Conservation (phyloP, 2,329 filamentous ascomycete species). For the Pyricularia pennisetigena region DNA sequence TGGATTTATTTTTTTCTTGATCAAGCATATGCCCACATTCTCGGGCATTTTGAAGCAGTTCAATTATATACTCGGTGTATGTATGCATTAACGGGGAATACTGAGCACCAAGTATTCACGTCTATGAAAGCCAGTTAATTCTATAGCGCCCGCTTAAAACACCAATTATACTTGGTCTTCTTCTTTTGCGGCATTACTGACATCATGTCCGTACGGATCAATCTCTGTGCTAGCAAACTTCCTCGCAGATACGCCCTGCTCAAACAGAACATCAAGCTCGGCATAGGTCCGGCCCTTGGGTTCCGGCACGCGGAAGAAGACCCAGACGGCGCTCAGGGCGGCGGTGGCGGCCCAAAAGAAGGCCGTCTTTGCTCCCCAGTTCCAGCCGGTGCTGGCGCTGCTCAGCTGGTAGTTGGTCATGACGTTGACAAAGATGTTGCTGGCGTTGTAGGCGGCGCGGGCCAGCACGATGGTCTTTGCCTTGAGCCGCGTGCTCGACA, state of each 20-base stretch:
- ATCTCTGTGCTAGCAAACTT: conserved; percentile 7
- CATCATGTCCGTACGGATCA: not conserved
- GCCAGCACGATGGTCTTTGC: conserved; percentile 35
- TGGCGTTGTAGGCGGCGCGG: conserved; percentile 31
- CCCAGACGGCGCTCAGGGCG: conserved; percentile 34
- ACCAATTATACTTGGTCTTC: not conserved
- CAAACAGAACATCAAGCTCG: conserved; percentile 10
- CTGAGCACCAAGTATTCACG: not conserved
- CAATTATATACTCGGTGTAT: no score
- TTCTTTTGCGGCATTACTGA: not conserved
- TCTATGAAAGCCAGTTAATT: not conserved
- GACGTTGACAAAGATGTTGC: conserved; percentile 29
- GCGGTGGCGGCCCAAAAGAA: conserved; percentile 33
- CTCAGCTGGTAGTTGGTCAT: conserved; percentile 27
- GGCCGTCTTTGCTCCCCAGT: conserved; percentile 29
- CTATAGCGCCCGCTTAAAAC: not conserved
- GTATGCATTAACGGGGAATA: not conserved
- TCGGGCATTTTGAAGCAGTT: no score
- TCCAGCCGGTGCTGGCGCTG: conserved; percentile 19
- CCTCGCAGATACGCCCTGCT: conserved; percentile 17
- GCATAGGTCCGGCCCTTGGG: conserved; percentile 7
- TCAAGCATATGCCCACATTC: no score
- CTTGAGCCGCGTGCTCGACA: conserved; percentile 34
- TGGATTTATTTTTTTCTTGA: no score
- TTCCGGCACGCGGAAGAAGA: conserved; percentile 41